Conservation (phyloP, 23 red algal species). For the Gracilariopsis chorda region DNA sequence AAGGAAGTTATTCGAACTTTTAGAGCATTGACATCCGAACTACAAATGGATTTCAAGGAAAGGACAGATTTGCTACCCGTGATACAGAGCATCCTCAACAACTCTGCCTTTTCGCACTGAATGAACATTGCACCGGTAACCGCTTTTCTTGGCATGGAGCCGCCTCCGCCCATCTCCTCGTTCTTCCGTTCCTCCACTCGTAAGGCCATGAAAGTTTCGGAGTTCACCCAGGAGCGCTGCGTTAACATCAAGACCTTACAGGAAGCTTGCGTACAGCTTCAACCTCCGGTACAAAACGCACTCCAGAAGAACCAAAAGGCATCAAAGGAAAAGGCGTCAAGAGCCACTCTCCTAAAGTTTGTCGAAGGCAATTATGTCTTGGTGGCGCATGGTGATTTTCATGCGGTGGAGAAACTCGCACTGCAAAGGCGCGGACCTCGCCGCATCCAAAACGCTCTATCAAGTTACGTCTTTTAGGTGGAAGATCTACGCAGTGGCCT, state of each 20-base stretch:
- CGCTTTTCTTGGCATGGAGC: not conserved
- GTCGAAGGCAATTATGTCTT: not conserved
- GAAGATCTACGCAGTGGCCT: not conserved
- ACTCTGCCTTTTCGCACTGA: too few species aligned
- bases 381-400: not conserved
- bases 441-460: not conserved
- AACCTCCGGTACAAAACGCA: not conserved
- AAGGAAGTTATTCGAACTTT: not conserved
- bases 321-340: not conserved
- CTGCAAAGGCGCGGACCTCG: not conserved
- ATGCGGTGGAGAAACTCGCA: not conserved
- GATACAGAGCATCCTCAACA: too few species aligned
- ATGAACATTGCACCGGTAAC: too few species aligned
- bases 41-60: not conserved
- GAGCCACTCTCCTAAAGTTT: not conserved
- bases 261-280: not conserved
- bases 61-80: not conserved
- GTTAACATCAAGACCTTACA: too few species aligned
- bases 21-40: not conserved
- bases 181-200: too few species aligned
- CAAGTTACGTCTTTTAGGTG: not conserved
- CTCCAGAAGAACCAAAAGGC: not conserved
- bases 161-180: not conserved
- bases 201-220: too few species aligned
- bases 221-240: not conserved